Evolutionary conservation across 2,329 filamentous ascomycete genomes (phyloP).

Genomic region (Fusarium sp.): DNA sequence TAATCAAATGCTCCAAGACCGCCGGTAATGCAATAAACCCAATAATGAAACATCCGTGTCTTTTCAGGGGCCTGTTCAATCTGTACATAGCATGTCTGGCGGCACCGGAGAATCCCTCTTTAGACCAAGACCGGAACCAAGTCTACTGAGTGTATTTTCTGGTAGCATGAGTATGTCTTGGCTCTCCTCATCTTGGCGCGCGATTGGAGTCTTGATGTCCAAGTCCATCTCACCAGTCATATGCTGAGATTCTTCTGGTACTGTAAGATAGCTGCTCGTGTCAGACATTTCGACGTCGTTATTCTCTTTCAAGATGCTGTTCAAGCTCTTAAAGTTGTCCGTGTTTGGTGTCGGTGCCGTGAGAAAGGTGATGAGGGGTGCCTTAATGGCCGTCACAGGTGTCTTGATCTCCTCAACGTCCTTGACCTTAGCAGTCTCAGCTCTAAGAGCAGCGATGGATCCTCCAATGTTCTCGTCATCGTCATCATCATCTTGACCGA

Average conservation of each 20-base stretch:
- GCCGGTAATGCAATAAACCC: slow-evolving; percentile 24
- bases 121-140: slow-evolving; percentile 56
- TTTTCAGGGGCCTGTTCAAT: background rate
- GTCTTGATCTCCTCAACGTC: slow-evolving; percentile 36
- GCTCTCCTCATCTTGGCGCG: slow-evolving; percentile 26
- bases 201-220: slow-evolving; percentile 56
- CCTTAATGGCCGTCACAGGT: slow-evolving; percentile 40
- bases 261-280: slow-evolving; percentile 52
- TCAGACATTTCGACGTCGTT: slow-evolving; percentile 65
- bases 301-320: slow-evolving; percentile 25
- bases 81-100: slow-evolving; percentile 25
- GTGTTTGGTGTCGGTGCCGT: slow-evolving; percentile 58
- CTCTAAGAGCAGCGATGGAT: slow-evolving; percentile 56
- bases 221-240: slow-evolving; percentile 49
- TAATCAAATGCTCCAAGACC: slow-evolving; percentile 11
- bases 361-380: slow-evolving; percentile 29
- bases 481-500: slow-evolving; percentile 65
- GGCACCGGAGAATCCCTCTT: slow-evolving; percentile 39
- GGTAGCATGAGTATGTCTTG: slow-evolving; percentile 30
- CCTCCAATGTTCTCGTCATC: slow-evolving; percentile 58
- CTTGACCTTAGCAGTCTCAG: slow-evolving; percentile 44
- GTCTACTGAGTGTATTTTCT: slow-evolving; percentile 51
- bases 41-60: background rate
- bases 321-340: slow-evolving; percentile 50
- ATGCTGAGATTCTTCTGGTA: slow-evolving; percentile 47